phyloP scores from a whole-genome alignment of 225 moss, liverwort and hornwort species.

The Antitrichia curtipendula region DNA sequence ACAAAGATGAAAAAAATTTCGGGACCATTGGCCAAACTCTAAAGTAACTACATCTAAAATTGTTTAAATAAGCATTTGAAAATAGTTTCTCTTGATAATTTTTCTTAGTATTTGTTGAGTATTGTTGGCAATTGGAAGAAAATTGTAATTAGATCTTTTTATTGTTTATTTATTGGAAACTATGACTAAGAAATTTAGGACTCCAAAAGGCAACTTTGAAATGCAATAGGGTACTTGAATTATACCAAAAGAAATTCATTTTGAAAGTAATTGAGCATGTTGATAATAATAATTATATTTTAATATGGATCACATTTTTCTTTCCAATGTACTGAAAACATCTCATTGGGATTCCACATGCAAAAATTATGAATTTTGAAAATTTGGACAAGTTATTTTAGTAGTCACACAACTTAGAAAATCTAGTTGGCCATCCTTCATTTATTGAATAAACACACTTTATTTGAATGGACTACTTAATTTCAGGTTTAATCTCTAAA shows the following conservation, averaged over 20 bases:
- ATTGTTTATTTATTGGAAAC: fast-evolving
- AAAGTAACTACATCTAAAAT: background rate
- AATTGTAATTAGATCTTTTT: background rate
- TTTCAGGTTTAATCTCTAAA: too few relatives aligned
- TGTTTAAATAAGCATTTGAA: background rate
- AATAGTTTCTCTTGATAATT: background rate
- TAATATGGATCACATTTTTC: background rate
- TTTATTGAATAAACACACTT: background rate
- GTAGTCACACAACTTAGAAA: fast-evolving
- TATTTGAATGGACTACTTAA: background rate
- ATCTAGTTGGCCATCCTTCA: fast-evolving
- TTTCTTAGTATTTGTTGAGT: background rate
- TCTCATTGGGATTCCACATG: background rate
- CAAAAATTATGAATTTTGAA: background rate
- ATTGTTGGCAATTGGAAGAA: background rate
- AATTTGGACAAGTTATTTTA: background rate
- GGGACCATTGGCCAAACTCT: fast-evolving
- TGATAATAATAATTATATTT: background rate
- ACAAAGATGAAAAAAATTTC: fast-evolving
- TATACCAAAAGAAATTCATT: too few relatives aligned
- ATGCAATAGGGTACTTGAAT: fast-evolving
- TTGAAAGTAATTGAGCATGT: background rate
- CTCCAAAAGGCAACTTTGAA: fast-evolving
- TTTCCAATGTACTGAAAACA: background rate
- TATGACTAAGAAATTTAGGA: fast-evolving